Conservation (phyloP, 148 eudicot genomes). For the Pharnaceum exiguum region DNA sequence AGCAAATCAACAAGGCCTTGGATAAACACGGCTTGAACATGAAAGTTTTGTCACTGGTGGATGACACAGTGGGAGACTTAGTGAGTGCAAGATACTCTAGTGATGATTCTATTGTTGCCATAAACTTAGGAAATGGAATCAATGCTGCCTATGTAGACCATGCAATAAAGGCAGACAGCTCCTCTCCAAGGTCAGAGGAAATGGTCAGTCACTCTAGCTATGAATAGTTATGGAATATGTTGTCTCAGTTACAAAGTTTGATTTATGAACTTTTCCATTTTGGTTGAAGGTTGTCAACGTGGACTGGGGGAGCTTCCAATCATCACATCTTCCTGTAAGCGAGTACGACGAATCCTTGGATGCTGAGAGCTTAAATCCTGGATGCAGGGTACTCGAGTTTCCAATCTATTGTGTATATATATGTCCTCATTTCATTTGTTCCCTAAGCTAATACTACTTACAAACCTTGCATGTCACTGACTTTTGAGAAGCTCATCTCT, state of each 20-base stretch:
- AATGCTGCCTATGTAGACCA: conserved; percentile 1
- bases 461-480: conserved; percentile 17
- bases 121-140: background rate
- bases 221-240: background rate
- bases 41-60: conserved; percentile 37
- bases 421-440: background rate
- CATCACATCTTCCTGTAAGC: conserved; percentile 1
- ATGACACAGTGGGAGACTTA: conserved; percentile 8
- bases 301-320: conserved; percentile 11
- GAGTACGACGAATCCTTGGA: conserved; percentile 7
- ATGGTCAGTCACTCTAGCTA: background rate
- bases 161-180: background rate
- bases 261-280: background rate
- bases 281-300: conserved; percentile 1
- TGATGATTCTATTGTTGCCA: background rate
- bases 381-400: conserved; percentile 6
- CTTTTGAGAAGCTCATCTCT: conserved; percentile 46
- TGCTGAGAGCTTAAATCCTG: conserved; percentile 8
- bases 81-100: conserved; percentile 1
- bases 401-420: background rate
- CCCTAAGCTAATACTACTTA: background rate
- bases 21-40: conserved; percentile 35
- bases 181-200: background rate
- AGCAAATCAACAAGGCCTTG: conserved; percentile 38
- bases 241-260: too few species aligned